A percentile compares a stretch with the other conserved stretches of the same genome.
Conservation (phyloP, 257 asterid genomes). For the Jacaranda copaia region DNA sequence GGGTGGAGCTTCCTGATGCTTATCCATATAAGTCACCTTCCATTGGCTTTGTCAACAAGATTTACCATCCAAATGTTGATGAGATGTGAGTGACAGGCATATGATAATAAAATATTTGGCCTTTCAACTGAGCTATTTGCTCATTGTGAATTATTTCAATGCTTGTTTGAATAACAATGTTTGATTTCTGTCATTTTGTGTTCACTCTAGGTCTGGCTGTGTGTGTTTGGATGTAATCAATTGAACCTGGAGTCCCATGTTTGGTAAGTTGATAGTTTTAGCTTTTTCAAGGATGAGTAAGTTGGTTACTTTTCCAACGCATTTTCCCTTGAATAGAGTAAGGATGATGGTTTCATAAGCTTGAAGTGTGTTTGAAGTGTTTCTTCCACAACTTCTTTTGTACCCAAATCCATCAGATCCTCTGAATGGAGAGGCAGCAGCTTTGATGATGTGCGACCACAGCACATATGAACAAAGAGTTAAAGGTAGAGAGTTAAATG, state of each 20-base stretch:
- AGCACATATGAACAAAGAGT: slow-evolving; percentile 71
- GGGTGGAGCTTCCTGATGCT: slow-evolving; percentile 92
- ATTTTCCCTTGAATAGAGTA: background rate
- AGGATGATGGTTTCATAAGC: slow-evolving; percentile 11
- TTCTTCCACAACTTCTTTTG: slow-evolving; percentile 93
- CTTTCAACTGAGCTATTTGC: background rate
- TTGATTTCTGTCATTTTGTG: slow-evolving; percentile 7
- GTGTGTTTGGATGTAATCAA: slow-evolving; percentile 94
- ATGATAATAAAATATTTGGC: slow-evolving; percentile 5
- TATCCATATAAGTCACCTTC: slow-evolving; percentile 95
- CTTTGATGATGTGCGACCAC: slow-evolving; percentile 89
- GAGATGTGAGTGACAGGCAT: slow-evolving; percentile 68
- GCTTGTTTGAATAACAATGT: background rate
- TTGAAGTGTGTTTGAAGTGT: slow-evolving; percentile 83
- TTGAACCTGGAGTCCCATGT: slow-evolving; percentile 98
- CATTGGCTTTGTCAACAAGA: slow-evolving; percentile 83
- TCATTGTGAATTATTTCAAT: background rate
- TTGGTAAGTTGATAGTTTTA: slow-evolving; percentile 55
- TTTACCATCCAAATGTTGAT: slow-evolving; percentile 95
- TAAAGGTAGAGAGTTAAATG: slow-evolving; percentile 64
- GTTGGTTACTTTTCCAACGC: slow-evolving; percentile 21
- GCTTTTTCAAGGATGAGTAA: background rate
- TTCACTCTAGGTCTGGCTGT: slow-evolving; percentile 78
- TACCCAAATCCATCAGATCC: slow-evolving; percentile 96
- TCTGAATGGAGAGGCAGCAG: slow-evolving; percentile 89